Conservation (phyloP, 305 asterid genomes). For the Withania somnifera region DNA sequence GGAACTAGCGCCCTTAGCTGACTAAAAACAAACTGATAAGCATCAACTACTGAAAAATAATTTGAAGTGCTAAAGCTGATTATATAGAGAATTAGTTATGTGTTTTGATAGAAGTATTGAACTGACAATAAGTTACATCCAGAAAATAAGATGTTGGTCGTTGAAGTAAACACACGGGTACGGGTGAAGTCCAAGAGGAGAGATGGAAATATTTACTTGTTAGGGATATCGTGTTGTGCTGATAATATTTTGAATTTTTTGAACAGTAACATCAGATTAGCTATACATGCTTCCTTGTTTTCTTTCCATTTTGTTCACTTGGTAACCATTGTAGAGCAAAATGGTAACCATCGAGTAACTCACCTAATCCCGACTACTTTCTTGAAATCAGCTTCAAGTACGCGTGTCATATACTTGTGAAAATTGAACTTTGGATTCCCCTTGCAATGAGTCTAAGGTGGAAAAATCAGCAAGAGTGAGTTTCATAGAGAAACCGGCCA, state of each 20-base stretch:
- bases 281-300: not conserved
- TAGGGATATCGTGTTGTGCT: not conserved
- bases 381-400: constrained; percentile 55
- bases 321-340: not conserved
- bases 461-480: not conserved
- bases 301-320: not conserved
- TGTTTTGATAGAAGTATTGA: not conserved
- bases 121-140: not conserved
- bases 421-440: constrained; percentile 52
- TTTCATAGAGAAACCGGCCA: not conserved
- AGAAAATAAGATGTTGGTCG: not conserved
- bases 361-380: constrained; percentile 73
- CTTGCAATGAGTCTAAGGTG: constrained; percentile 35
- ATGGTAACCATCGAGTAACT: not conserved
- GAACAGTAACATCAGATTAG: not conserved
- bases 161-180: not conserved
- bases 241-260: not conserved
- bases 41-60: not conserved
- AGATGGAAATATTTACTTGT: not conserved
- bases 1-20: not conserved
- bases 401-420: constrained; percentile 65
- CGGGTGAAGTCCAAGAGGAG: not conserved
- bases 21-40: not conserved
- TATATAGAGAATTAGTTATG: not conserved
- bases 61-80: not conserved